Conservation (phyloP, 495 filamentous ascomycete species). For the Ascobolus immersus region DNA sequence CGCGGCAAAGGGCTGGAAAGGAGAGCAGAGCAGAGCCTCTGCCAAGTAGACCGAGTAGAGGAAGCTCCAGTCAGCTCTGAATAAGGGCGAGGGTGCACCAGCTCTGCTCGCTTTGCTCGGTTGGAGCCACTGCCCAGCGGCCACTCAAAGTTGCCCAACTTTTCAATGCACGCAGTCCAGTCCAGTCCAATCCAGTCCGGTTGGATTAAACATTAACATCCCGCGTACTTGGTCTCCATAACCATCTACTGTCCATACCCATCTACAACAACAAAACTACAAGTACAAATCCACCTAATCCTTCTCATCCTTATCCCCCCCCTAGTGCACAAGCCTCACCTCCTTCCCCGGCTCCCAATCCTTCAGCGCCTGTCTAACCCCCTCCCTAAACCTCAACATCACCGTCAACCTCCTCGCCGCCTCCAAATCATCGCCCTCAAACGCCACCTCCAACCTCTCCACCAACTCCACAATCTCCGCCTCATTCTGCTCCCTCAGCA, state of each 20-base stretch:
- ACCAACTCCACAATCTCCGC: conserved; percentile 35
- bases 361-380: conserved; percentile 37
- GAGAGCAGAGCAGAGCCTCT: no score
- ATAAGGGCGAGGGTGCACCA: neutral
- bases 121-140: no score
- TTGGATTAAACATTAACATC: neutral
- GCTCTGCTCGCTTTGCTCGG: neutral
- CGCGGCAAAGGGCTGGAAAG: no score
- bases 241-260: neutral
- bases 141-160: no score
- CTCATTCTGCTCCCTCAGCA: conserved; percentile 39
- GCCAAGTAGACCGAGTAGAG: no score
- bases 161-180: no score
- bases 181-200: neutral
- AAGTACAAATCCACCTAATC: neutral
- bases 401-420: conserved; percentile 44
- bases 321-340: neutral
- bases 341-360: conserved; percentile 21
- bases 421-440: conserved; percentile 38
- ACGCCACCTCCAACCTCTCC: conserved; percentile 30
- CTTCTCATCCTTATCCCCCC: neutral
- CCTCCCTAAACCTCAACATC: conserved; percentile 65
- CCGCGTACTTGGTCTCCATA: neutral
- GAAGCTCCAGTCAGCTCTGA: no score
- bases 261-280: neutral